Evolutionary conservation across 441 rosid genomes (phyloP).

Genomic region (Arabidopsis hybrid): DNA sequence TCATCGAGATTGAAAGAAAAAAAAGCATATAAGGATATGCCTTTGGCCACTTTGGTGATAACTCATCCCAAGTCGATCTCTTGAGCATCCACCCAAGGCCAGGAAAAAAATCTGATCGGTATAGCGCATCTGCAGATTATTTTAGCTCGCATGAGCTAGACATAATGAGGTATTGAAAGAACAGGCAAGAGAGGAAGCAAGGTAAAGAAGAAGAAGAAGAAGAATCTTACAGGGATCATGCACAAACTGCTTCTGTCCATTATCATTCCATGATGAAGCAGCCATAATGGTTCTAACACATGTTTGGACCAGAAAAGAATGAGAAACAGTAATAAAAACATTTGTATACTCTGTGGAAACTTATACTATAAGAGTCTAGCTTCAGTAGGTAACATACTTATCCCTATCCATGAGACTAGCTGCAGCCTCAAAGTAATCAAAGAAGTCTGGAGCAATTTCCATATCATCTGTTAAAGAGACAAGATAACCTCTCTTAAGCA

Average conservation of each 20-base stretch:
- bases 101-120: constrained; percentile 97
- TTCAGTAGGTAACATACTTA: constrained; percentile 59
- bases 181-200: constrained; percentile 33
- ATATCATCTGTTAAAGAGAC: constrained; percentile 82
- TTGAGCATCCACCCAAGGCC: constrained; percentile 99
- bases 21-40: constrained; percentile 83
- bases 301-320: constrained; percentile 33
- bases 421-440: constrained; percentile 93
- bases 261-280: constrained; percentile 99
- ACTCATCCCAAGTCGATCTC: constrained; percentile 87
- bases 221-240: constrained; percentile 83
- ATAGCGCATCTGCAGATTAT: constrained; percentile 72
- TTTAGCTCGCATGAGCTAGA: constrained; percentile 40
- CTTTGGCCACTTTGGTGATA: constrained; percentile 99
- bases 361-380: constrained; percentile 25
- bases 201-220: constrained; percentile 14
- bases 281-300: constrained; percentile 90
- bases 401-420: constrained; percentile 90
- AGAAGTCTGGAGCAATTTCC: constrained; percentile 97
- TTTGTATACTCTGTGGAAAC: constrained; percentile 8
- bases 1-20: constrained; percentile 27
- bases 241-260: constrained; percentile 97
- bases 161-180: constrained; percentile 34
- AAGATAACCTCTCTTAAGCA: constrained; percentile 36
- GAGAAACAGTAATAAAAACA: constrained; percentile 28